These are phyloP conservation scores for Achaetomium macrosporum DNA, from an alignment of 2,329 filamentous ascomycete genomes.

Conservation along the genomic window DNA sequence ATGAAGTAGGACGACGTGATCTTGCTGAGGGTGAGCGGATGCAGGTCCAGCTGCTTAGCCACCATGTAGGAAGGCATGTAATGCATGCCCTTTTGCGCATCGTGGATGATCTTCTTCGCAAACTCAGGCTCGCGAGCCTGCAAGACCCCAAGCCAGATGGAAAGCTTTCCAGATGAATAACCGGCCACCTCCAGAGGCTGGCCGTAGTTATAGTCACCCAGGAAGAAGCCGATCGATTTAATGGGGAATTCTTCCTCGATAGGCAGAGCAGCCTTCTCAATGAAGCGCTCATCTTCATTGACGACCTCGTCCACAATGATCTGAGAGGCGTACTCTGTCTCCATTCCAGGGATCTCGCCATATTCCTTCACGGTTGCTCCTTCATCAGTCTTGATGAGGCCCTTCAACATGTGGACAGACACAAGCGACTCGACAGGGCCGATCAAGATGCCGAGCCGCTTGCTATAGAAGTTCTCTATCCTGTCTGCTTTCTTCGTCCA, in stretches of 20 bases:
- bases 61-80: constrained; percentile 89
- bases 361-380: constrained; percentile 93
- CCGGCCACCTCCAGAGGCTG: constrained; percentile 77
- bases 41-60: constrained; percentile 72
- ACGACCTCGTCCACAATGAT: constrained; percentile 83
- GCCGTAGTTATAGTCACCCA: constrained; percentile 90
- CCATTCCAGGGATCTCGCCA: constrained; percentile 74
- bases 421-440: constrained; percentile 83
- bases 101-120: constrained; percentile 63
- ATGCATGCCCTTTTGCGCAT: constrained; percentile 62
- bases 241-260: constrained; percentile 88
- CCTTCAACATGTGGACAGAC: constrained; percentile 90
- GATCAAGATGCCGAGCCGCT: constrained; percentile 80
- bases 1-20: constrained; percentile 93
- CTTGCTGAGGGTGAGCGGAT: constrained; percentile 86
- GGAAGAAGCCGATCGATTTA: constrained; percentile 79
- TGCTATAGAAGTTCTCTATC: constrained; percentile 84
- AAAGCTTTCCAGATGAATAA: constrained; percentile 68
- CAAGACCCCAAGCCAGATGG: constrained; percentile 69
- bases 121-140: constrained; percentile 76
- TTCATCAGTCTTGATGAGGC: constrained; percentile 81
- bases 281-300: constrained; percentile 87
- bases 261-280: constrained; percentile 80
- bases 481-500: constrained; percentile 79
- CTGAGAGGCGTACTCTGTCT: constrained; percentile 87